phyloP scores from a whole-genome alignment of 2,329 filamentous ascomycete genomes.

The Penicillium sp. region DNA sequence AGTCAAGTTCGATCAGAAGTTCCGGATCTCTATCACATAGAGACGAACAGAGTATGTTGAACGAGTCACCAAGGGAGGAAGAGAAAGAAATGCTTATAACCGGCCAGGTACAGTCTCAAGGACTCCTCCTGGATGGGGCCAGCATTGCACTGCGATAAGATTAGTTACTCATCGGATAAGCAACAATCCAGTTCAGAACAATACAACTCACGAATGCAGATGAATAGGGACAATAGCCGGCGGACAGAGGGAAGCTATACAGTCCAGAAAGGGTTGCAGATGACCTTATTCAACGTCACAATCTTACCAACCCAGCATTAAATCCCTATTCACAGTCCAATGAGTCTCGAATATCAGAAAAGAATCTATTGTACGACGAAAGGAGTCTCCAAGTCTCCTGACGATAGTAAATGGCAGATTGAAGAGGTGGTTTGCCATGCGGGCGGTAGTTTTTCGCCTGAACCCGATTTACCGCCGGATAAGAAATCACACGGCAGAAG shows the following conservation, averaged over 20 bases:
- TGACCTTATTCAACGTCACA: not conserved
- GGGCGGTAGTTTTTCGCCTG: slow-evolving; percentile 22
- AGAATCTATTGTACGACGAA: not conserved
- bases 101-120: slow-evolving; percentile 19
- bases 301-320: not conserved
- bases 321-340: not conserved
- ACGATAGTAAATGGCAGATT: not conserved
- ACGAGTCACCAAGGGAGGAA: not conserved
- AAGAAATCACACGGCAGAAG: slow-evolving; percentile 17
- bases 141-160: slow-evolving; percentile 21
- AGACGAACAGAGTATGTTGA: not conserved
- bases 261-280: slow-evolving; percentile 1
- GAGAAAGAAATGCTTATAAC: slow-evolving; percentile 6
- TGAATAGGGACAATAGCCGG: slow-evolving; percentile 3
- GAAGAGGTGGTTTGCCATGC: slow-evolving; percentile 13
- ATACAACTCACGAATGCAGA: slow-evolving; percentile 4
- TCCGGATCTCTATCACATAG: slow-evolving; percentile 9
- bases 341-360: not conserved
- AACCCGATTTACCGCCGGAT: slow-evolving; percentile 25
- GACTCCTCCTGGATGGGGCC: slow-evolving; percentile 18
- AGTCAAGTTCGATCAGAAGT: slow-evolving; percentile 4
- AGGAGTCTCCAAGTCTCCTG: not conserved
- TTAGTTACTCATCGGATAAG: not conserved
- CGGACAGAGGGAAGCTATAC: slow-evolving; percentile 1
- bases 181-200: not conserved